Evolutionary conservation across 75 land plant genomes (phyloP).

Genomic region (Pseudotsuga menziesii): DNA sequence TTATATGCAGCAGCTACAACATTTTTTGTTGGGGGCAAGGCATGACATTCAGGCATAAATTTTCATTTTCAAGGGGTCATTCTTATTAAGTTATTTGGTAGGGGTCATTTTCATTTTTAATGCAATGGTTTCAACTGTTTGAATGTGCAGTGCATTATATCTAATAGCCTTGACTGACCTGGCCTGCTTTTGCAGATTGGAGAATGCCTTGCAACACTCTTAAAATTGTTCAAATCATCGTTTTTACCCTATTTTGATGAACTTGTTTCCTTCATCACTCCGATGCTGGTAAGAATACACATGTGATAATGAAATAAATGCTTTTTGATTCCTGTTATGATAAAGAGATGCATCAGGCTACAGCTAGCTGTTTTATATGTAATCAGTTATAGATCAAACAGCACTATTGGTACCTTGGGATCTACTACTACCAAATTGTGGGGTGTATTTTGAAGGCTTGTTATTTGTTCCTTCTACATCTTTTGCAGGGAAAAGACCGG

Average conservation of each 20-base stretch:
- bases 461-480: background rate
- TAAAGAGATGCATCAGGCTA: background rate
- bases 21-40: background rate
- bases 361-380: background rate
- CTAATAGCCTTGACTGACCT: background rate
- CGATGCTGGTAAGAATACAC: constrained; percentile 38
- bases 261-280: constrained; percentile 38
- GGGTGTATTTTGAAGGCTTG: background rate
- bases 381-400: background rate
- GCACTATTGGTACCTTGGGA: background rate
- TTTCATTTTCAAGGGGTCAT: background rate
- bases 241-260: constrained; percentile 48
- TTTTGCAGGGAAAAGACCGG: constrained; percentile 33
- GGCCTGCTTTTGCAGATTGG: constrained; percentile 26
- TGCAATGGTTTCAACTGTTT: background rate
- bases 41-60: background rate
- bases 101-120: too few species aligned
- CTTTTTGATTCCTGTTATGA: background rate
- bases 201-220: constrained; percentile 44
- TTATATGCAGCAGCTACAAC: background rate
- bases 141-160: background rate
- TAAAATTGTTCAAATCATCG: constrained; percentile 35
- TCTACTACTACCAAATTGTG: background rate
- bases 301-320: background rate
- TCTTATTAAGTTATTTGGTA: background rate